Evolutionary conservation across 176 grass and related monocot genomes (phyloP).

Genomic region (Thalia dealbata): DNA sequence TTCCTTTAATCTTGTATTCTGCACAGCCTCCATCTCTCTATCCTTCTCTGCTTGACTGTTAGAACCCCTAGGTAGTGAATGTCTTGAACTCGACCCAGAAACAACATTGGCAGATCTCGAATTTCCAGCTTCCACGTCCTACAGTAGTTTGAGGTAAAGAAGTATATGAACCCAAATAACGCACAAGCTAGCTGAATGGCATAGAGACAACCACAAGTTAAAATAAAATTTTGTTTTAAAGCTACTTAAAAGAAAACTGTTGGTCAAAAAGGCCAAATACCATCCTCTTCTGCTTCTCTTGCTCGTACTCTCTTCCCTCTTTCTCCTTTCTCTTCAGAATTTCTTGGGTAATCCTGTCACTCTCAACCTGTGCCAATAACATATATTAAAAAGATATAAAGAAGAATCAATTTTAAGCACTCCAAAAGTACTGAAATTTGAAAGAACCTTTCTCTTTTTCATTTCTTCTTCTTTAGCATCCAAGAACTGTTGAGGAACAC

Average conservation of each 20-base stretch:
- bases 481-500: conserved; percentile 92
- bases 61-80: conserved; percentile 6
- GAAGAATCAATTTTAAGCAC: background rate
- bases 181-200: conserved; percentile 96
- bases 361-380: conserved; percentile 44
- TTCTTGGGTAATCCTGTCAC: conserved; percentile 70
- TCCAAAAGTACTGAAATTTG: background rate
- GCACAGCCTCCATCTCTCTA: conserved; percentile 34
- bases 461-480: conserved; percentile 91
- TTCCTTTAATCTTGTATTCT: conserved; percentile 30
- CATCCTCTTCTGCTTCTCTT: conserved; percentile 43
- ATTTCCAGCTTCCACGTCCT: conserved; percentile 52
- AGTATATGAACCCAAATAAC: conserved; percentile 75
- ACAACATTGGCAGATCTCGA: conserved; percentile 41
- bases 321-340: conserved; percentile 89
- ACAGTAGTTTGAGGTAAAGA: conserved; percentile 99
- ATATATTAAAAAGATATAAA: background rate
- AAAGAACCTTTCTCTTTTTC: conserved; percentile 58
- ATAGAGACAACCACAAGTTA: conserved; percentile 56
- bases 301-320: conserved; percentile 52
- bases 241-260: conserved; percentile 17
- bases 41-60: conserved; percentile 25
- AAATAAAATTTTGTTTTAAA: conserved; percentile 33
- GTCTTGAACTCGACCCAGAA: conserved; percentile 31
- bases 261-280: conserved; percentile 35